A percentile compares a stretch with the other conserved stretches of the same genome.
phyloP scores from a whole-genome alignment of 1,284 basidiomycete genomes.

The Gymnopus androsaceus region DNA sequence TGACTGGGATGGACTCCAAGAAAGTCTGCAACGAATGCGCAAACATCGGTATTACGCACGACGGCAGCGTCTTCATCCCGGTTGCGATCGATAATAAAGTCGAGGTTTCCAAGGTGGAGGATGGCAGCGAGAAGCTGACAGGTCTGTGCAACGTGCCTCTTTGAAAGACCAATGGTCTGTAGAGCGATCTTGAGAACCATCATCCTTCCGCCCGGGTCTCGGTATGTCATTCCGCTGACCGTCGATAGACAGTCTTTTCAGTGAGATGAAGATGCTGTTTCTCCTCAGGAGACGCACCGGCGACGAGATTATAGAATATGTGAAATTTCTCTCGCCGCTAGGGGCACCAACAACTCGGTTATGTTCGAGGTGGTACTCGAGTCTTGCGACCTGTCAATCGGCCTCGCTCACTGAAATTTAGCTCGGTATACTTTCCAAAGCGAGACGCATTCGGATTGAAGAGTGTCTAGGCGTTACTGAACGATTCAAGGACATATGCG shows the following conservation, averaged over 20 bases:
- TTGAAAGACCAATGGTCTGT: constrained; percentile 90
- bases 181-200: constrained; percentile 88
- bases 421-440: constrained; percentile 91
- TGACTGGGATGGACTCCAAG: constrained; percentile 79
- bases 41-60: constrained; percentile 78
- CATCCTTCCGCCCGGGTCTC: constrained; percentile 54
- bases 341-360: constrained; percentile 80
- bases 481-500: constrained; percentile 93
- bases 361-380: constrained; percentile 96
- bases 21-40: constrained; percentile 87
- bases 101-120: constrained; percentile 93
- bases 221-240: constrained; percentile 56
- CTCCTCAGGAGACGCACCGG: constrained; percentile 88
- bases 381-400: constrained; percentile 90
- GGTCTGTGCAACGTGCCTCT: constrained; percentile 90
- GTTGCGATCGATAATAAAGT: constrained; percentile 83
- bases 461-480: constrained; percentile 87
- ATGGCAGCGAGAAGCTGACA: constrained; percentile 95
- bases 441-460: constrained; percentile 91
- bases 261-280: constrained; percentile 82
- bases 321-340: constrained; percentile 94
- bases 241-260: constrained; percentile 76
- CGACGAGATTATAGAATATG: constrained; percentile 94
- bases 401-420: constrained; percentile 92
- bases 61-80: constrained; percentile 88